Conservation (phyloP, 2,329 filamentous ascomycete genomes). For the Didymella arachidicola region DNA sequence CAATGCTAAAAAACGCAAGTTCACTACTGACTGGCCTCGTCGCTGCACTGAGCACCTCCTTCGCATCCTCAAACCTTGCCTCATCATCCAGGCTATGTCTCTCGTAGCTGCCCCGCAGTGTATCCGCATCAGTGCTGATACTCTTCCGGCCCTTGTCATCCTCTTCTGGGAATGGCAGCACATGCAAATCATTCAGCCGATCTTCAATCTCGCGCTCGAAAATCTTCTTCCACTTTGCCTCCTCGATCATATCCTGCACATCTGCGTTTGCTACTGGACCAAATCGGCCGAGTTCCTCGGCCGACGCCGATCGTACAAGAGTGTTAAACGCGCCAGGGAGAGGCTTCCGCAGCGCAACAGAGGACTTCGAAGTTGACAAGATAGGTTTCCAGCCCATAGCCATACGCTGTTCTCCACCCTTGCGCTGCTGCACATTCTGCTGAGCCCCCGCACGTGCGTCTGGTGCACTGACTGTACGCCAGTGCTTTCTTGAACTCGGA, state of each 20-base stretch:
- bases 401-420: conserved; percentile 12
- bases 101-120: conserved; percentile 10
- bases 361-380: conserved; percentile 5
- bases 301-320: conserved; percentile 21
- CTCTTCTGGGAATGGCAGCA: conserved; percentile 13
- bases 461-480: conserved; percentile 27
- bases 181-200: conserved; percentile 11
- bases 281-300: conserved; percentile 24
- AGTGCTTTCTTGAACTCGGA: conserved; percentile 14
- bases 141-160: neutral
- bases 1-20: conserved; percentile 2
- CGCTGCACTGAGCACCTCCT: conserved; percentile 1
- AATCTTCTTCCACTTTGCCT: conserved; percentile 17
- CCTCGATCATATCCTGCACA: conserved; percentile 10
- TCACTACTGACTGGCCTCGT: conserved; percentile 8
- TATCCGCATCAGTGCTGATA: conserved; percentile 7
- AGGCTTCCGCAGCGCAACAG: neutral
- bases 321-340: conserved; percentile 1
- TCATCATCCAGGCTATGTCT: conserved; percentile 11
- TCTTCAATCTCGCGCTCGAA: conserved; percentile 29
- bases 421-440: neutral
- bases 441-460: conserved; percentile 9
- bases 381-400: conserved; percentile 30
- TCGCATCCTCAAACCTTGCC: conserved; percentile 12
- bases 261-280: conserved; percentile 21